Evolutionary conservation across 208 protist species (phyloP), one percentile per base, ranked within the genome.

Genomic region (Porcisia deanei): DNA sequence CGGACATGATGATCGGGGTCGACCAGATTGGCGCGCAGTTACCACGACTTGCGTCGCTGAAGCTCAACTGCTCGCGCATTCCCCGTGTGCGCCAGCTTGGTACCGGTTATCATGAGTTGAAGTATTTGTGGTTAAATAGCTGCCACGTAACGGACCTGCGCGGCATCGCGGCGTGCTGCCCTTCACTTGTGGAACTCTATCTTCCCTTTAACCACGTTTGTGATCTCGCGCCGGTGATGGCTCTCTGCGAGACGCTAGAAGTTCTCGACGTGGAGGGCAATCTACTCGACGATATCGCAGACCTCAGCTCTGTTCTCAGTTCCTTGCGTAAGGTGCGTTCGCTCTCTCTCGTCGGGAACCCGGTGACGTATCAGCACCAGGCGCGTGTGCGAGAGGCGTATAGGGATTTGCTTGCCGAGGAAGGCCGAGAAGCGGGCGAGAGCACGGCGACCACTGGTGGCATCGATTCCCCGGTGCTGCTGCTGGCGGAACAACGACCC

Each of bases 211-310:
- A 98, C 71, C 65, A 63, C 34, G 68, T 98, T 12, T 55, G 53
- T 1, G 87, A 96, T 75, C 74, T 95, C 3, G 80, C 82, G 0
- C 88, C 87, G 16, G 71, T 97, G 20, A 76, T 91, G 53, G 89
- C 88, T 49, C 58, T 96, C 30, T 85, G 83, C 41, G 84, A 85
- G 55, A 91, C 88, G 49, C 82, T 98, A 30, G 76, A 94, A 65
- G 91, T 97, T 54, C 84, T 97, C 4, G 94, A 98, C 55, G 74
- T 97, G 45, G 92, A 98, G 75, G 94, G 88, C 66, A 98, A 98
- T 79, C 66, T 87, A 30, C 76, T 98, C 47, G 73, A 67, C 3
- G 87, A 91, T 66, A 71, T 58, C 30, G 58, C 30, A 12, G 61
- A 71, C 43, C 74, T 92, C 39, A 55, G 75, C 41, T 61, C 79